Conservation (phyloP, 192 early-diverging fungal genomes). For the Bifiguratus adelaidae region DNA sequence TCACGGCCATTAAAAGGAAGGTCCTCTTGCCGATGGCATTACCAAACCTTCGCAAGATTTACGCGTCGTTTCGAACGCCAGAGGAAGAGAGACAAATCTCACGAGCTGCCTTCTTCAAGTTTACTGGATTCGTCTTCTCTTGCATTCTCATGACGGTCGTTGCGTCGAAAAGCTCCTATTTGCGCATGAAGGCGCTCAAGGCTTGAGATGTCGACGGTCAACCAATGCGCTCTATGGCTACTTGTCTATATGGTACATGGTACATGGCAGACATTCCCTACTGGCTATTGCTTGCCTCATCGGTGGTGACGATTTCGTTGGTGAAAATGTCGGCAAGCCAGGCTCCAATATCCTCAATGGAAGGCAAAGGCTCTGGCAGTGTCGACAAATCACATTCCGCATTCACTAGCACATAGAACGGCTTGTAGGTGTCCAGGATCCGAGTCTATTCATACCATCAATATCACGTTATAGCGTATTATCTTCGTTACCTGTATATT, state of each 20-base stretch:
- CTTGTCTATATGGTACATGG: no score
- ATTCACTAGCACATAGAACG: background rate
- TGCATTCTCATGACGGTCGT: constrained; percentile 41
- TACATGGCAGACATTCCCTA: no score
- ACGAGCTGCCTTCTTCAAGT: constrained; percentile 46
- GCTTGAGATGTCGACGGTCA: no score
- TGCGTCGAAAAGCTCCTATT: constrained; percentile 6
- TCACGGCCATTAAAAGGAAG: no score
- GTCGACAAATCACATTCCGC: background rate
- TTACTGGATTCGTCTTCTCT: constrained; percentile 42
- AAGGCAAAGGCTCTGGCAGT: background rate
- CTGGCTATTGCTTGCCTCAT: no score
- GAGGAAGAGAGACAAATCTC: constrained; percentile 48
- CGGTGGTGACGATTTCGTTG: no score
- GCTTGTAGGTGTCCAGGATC: background rate
- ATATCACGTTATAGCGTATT: no score
- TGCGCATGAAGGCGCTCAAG: background rate
- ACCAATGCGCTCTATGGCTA: no score
- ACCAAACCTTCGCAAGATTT: constrained; percentile 45
- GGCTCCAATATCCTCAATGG: background rate
- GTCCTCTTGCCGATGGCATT: constrained; percentile 23
- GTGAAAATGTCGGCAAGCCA: background rate
- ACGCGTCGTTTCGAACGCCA: constrained; percentile 41
- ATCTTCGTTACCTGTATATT: background rate
- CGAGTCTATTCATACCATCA: background rate